Conservation (phyloP, 768 basidiomycete species). For the Holtermanniella nyarrowii region DNA sequence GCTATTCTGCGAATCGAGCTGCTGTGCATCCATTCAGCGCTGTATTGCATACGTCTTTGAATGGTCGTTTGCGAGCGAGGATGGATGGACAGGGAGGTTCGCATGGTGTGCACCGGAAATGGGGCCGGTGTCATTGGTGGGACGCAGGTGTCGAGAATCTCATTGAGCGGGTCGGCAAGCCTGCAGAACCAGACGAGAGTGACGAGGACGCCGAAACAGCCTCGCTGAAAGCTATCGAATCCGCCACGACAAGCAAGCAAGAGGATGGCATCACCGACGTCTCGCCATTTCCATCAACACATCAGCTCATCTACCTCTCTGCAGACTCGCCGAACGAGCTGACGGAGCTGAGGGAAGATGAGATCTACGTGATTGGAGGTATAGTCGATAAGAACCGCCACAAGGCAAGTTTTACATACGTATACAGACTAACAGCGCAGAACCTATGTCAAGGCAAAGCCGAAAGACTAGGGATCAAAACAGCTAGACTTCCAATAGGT, state of each 20-base stretch:
- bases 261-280: background rate
- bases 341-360: conserved; percentile 64
- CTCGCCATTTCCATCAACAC: background rate
- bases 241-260: background rate
- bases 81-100: conserved; percentile 60
- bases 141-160: conserved; percentile 46
- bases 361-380: conserved; percentile 91
- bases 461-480: conserved; percentile 57
- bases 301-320: conserved; percentile 76
- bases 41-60: conserved; percentile 69
- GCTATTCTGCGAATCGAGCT: conserved; percentile 75
- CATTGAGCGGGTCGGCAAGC: background rate
- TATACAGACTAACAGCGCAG: conserved; percentile 44
- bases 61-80: conserved; percentile 56
- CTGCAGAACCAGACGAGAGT: too few relatives aligned
- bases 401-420: conserved; percentile 50
- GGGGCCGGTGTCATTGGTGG: conserved; percentile 53
- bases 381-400: conserved; percentile 93
- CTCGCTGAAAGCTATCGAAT: background rate
- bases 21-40: conserved; percentile 59
- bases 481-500: conserved; percentile 90
- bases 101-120: background rate
- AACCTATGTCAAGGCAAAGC: conserved; percentile 85
- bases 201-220: background rate
- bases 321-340: conserved; percentile 86